Base-by-base conservation (phyloP, 2,329 filamentous ascomycete species). In the Sporothrix phasma region DNA sequence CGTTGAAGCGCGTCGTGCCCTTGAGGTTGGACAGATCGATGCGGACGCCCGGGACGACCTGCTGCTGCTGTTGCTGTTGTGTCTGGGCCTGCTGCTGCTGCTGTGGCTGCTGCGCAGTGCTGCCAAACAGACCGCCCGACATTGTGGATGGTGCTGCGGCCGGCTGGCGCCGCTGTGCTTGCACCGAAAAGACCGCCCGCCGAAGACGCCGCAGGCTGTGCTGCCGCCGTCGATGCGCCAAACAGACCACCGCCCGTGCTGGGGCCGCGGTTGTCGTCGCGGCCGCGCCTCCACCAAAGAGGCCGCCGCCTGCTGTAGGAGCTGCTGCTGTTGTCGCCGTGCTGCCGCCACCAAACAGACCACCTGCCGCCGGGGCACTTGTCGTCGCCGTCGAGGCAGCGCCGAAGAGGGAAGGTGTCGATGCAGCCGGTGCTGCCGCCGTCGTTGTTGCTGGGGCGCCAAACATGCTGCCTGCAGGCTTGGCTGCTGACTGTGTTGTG, bases 1-100 rank as follows among this genome's bases (percentile, higher is more conserved):
- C 93, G 72, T 92, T 90, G 78, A 94, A 97, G 67, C 94, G 90
- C 3, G 92, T 96, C 0, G 92, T 96, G 17, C 89, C 88, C 61
- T 91, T 86, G 66, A 97, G 80, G 72, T 89, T 90, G 69, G 84
- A 84, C 61, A 89, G 76, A 74, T 94, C 89, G 70, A 96, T 89
- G 71, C 89, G 87, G 19, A 91, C 88, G 19, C 88, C 90, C 0
- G 88, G 86, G 17, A 87, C 81, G 15, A 78, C 80, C 69, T 83
- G 81, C 68, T 83, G 80, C 60, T 80, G 81, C 66, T 78, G 76
- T 22, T 49, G 61, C 77, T 77, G 62, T 70, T 71, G 67, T 77
- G 74, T 69, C 82, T 81, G 64, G 81, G 81, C 73, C 24, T 22
- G 31, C 15, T 65, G 67, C n/a, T 63, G 64, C 45, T 65, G 68